Base-by-base conservation (phyloP, 1,284 basidiomycete species). In the Flammula alnicola region DNA sequence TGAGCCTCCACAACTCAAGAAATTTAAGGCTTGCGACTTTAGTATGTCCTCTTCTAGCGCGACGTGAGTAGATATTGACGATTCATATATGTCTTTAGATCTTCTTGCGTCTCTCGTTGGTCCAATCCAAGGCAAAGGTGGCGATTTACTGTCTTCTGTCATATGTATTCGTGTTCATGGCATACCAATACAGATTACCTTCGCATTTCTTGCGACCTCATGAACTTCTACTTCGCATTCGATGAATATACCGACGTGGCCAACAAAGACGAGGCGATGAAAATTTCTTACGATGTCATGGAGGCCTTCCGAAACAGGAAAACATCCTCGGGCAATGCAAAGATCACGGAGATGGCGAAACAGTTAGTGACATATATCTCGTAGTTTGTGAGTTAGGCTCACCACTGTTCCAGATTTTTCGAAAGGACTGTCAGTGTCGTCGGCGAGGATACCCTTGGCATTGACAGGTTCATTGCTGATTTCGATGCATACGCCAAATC, bases 231-330 rank as follows among this genome's bases (percentile, higher is more conserved):
- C 51, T 76, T 75, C 51, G 65, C 72, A 10, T 63, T 74, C 35
- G 75, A 77, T 51, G 73, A 77, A 48, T 69, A 71, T 49, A 69
- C 71, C 9, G 74, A 77, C 48, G 56, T 65, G 1, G 63, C 65
- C 23, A 47, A 58, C 20, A 60, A 58, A 2, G 44, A 60, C 0
- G 52, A 52, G 10, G 61, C 53, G 6, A 48, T 36, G 44, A 54
- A 53, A 17, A 54, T 60, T n/a, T 33, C 50, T 6, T 32, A 37
- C 22, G 53, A 52, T 12, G 52, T 56, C 19, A 58, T 60, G 52
- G 20, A 59, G 20, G 47, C 51, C 0, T 55, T 59, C 33, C 32
- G 44, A 12, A 37, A 49, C 23, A 26, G 23, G 10, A 32, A 46
- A 10, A 38, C 44, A 8, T 44, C 53, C 12, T 29, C 38, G 3